Conservation (phyloP, 1,284 basidiomycete genomes). For the Sporisorium sorghi region DNA sequence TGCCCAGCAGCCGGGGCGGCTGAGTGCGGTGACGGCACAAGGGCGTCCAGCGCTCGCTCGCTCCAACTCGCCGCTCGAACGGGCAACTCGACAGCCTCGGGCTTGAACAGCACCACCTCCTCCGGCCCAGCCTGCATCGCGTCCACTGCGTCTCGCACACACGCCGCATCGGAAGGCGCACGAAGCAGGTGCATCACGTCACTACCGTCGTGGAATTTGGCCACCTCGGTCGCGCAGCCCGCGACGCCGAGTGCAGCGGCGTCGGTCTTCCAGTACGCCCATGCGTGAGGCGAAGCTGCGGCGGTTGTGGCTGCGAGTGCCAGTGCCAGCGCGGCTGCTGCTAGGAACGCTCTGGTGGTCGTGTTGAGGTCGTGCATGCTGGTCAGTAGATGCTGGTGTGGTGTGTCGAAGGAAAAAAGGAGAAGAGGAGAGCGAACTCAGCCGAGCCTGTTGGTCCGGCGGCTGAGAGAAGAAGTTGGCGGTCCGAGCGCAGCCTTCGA, state of each 20-base stretch:
- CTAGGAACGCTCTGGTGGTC: conserved; percentile 1
- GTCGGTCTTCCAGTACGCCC: conserved; percentile 20
- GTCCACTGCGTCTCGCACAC: neutral
- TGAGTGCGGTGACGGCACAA: neutral
- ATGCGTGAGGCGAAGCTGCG: conserved; percentile 7
- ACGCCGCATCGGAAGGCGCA: neutral
- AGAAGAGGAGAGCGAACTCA: neutral
- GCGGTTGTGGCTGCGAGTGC: neutral
- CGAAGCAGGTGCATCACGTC: conserved; percentile 4
- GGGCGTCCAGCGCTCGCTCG: conserved; percentile 3
- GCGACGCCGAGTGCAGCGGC: neutral
- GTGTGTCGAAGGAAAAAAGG: neutral
- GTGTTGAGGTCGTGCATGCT: conserved; percentile 6
- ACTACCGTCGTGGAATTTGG: neutral
- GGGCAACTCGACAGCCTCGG: conserved; percentile 7
- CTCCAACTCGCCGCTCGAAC: neutral
- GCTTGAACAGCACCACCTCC: conserved; percentile 35
- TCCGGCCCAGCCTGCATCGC: neutral
- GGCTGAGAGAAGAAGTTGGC: neutral
- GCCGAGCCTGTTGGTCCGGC: neutral
- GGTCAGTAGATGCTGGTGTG: no score
- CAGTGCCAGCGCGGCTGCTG: conserved; percentile 2
- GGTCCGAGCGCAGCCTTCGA: conserved; percentile 15
- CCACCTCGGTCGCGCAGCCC: conserved; percentile 11
- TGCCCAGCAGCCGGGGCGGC: neutral